Percentiles rank a stretch among this genome's conserved stretches.
Conservation (phyloP, 2,329 filamentous ascomycete genomes). For the Aspergillus sclerotialis region DNA sequence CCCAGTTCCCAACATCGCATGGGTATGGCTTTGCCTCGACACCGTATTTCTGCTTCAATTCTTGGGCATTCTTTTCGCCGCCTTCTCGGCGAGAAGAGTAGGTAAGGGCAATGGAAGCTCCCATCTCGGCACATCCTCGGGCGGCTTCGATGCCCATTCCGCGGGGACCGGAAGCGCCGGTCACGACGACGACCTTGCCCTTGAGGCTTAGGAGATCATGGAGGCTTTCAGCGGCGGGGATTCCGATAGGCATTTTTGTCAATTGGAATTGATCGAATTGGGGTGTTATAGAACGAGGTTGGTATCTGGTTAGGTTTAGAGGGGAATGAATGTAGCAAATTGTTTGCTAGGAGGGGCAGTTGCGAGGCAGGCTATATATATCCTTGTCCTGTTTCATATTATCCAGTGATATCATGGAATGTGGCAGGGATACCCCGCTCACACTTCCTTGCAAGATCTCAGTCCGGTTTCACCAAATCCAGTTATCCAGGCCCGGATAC, state of each 20-base stretch:
- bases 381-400: no score
- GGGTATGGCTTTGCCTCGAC: constrained; percentile 64
- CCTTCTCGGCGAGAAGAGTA: constrained; percentile 56
- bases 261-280: constrained; percentile 1
- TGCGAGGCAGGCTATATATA: no score
- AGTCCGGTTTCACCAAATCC: background rate
- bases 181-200: constrained; percentile 42
- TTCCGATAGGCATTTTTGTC: constrained; percentile 30
- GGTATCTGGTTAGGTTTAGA: no score
- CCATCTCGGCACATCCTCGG: constrained; percentile 58
- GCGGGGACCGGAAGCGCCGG: constrained; percentile 51
- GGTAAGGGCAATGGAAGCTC: constrained; percentile 60
- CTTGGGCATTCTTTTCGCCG: constrained; percentile 60
- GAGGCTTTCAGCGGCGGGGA: constrained; percentile 28
- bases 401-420: no score
- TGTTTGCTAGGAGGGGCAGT: no score
- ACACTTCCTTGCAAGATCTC: background rate
- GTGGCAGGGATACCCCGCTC: no score
- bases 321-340: no score
- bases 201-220: constrained; percentile 42
- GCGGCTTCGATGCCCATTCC: constrained; percentile 64
- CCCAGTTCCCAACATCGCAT: constrained; percentile 53
- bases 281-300: background rate
- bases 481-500: background rate
- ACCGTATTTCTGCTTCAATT: constrained; percentile 53